phyloP scores from a whole-genome alignment of 305 asterid genomes.

The Fraxinus xanthoxyloides region DNA sequence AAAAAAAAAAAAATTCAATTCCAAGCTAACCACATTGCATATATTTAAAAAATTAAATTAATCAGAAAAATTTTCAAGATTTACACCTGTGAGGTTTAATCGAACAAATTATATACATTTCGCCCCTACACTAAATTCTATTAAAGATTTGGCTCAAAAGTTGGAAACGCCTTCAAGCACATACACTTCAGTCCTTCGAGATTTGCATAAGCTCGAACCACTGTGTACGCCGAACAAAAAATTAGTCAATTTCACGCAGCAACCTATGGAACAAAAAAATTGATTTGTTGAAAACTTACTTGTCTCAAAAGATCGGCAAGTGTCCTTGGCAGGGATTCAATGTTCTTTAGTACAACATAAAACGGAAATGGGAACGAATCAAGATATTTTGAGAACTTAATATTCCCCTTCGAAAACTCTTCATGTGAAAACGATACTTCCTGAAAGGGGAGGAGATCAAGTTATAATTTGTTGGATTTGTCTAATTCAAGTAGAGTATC shows the following conservation, averaged over 20 bases:
- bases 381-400: constrained; percentile 49
- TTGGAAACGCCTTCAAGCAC: no score
- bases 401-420: constrained; percentile 14
- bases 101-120: background rate
- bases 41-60: no score
- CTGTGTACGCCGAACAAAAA: constrained; percentile 33
- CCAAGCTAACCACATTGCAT: no score
- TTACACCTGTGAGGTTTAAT: background rate
- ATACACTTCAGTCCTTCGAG: constrained; percentile 39
- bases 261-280: background rate
- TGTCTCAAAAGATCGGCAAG: constrained; percentile 92
- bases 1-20: no score
- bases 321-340: constrained; percentile 85
- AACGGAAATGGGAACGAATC: constrained; percentile 91
- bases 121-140: background rate
- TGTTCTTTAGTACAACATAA: constrained; percentile 76
- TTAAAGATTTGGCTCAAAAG: background rate
- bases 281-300: constrained; percentile 36
- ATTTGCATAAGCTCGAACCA: constrained; percentile 95
- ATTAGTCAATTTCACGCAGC: background rate
- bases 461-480: background rate
- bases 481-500: background rate
- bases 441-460: constrained; percentile 35
- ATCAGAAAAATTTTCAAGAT: no score
- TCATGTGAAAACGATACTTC: constrained; percentile 48